phyloP scores from a whole-genome alignment of 495 filamentous ascomycete genomes.

The Neurospora terricola region DNA sequence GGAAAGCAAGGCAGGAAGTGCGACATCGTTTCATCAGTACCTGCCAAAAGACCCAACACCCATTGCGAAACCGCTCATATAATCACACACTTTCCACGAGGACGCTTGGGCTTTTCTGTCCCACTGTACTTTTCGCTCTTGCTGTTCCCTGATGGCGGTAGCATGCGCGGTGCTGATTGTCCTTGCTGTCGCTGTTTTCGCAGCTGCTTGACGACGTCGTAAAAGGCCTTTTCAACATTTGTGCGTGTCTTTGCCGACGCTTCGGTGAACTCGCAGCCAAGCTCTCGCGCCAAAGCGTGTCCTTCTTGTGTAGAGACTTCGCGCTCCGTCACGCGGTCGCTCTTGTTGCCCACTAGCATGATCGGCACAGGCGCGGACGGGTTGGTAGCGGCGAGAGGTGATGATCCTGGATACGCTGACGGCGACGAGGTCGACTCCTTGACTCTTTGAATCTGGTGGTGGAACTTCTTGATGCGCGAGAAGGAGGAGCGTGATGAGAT shows the following conservation, averaged over 20 bases:
- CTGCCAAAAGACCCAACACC: neutral
- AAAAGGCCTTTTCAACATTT: conserved; percentile 98
- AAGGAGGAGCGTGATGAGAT: conserved; percentile 95
- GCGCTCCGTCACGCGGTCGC: conserved; percentile 87
- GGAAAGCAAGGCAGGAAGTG: neutral
- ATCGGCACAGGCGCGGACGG: conserved; percentile 69
- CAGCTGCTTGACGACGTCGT: conserved; percentile 88
- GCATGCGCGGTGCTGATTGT: conserved; percentile 39
- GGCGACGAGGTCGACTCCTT: conserved; percentile 86
- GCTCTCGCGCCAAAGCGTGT: conserved; percentile 77
- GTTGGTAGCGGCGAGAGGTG: conserved; percentile 41
- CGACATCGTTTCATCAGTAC: neutral
- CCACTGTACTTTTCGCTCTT: conserved; percentile 15
- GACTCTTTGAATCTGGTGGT: conserved; percentile 93
- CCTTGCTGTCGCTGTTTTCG: conserved; percentile 76
- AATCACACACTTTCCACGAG: neutral
- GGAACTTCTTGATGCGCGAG: conserved; percentile 85
- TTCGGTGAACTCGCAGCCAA: conserved; percentile 96
- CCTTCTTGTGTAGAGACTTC: conserved; percentile 97
- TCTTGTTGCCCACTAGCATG: conserved; percentile 98
- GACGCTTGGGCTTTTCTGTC: conserved; percentile 2
- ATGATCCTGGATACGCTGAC: conserved; percentile 56
- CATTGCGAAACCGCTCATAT: neutral
- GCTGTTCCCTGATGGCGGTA: conserved; percentile 24
- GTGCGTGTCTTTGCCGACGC: conserved; percentile 99